Conservation (phyloP, 345 rosid genomes). For the Clausena lansium region DNA sequence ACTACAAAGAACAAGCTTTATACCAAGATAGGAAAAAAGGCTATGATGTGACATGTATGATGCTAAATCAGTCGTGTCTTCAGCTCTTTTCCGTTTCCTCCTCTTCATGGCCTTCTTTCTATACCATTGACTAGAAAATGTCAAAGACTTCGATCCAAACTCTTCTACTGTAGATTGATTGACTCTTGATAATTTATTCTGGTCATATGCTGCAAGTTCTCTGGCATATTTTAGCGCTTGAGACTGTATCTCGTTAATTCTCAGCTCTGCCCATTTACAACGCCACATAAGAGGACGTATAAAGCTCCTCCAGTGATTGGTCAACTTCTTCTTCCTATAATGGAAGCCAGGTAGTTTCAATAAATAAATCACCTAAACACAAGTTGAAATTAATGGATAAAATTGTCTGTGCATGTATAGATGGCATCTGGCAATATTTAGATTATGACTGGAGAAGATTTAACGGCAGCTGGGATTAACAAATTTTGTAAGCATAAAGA, state of each 20-base stretch:
- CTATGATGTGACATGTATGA: slow-evolving; percentile 60
- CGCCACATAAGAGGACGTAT: slow-evolving; percentile 88
- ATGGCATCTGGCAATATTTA: neutral
- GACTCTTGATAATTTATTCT: slow-evolving; percentile 39
- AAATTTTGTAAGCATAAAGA: neutral
- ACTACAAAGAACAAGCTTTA: slow-evolving; percentile 18
- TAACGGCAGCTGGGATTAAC: neutral
- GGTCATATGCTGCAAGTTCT: slow-evolving; percentile 48
- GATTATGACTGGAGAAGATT: neutral
- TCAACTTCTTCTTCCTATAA: slow-evolving; percentile 79
- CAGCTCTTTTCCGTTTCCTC: slow-evolving; percentile 73
- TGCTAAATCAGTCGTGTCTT: slow-evolving; percentile 48
- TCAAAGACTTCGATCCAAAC: slow-evolving; percentile 61
- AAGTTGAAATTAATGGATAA: neutral
- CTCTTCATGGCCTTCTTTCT: slow-evolving; percentile 60
- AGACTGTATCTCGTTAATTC: slow-evolving; percentile 67
- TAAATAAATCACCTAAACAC: slow-evolving; percentile 2
- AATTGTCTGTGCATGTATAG: too few species aligned
- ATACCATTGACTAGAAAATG: slow-evolving; percentile 57
- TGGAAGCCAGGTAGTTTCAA: neutral
- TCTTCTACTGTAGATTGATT: slow-evolving; percentile 49
- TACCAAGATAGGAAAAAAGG: slow-evolving; percentile 73
- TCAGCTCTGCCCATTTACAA: slow-evolving; percentile 84
- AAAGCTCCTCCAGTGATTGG: slow-evolving; percentile 80
- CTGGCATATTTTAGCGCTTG: slow-evolving; percentile 58